These are phyloP conservation scores for Paramecium tetraurelia DNA, from an alignment of 73 alveolate genomes.

Conservation along the genomic window DNA sequence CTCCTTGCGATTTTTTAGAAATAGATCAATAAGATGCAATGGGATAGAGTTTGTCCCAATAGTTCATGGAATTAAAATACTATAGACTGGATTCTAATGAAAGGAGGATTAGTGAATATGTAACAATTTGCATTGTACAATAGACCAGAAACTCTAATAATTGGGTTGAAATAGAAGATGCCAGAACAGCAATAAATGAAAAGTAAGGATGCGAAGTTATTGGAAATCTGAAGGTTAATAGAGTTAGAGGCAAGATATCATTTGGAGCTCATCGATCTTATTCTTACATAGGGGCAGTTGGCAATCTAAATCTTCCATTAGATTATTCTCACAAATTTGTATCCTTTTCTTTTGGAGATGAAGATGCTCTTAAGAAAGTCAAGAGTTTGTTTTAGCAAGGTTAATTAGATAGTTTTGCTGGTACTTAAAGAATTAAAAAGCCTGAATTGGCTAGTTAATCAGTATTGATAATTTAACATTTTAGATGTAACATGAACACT, in stretches of 20 bases:
- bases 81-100: constrained; percentile 66
- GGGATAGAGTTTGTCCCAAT: constrained; percentile 83
- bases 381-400: constrained; percentile 73
- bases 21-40: constrained; percentile 94
- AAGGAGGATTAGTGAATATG: neutral
- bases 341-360: constrained; percentile 85
- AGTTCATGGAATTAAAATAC: constrained; percentile 70
- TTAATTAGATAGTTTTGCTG: constrained; percentile 72
- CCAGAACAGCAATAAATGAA: constrained; percentile 62
- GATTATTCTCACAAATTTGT: constrained; percentile 86
- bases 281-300: neutral
- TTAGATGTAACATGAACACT: constrained; percentile 75
- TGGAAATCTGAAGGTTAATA: constrained; percentile 77
- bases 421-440: constrained; percentile 42
- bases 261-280: constrained; percentile 78
- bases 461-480: neutral
- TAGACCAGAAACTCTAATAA: neutral
- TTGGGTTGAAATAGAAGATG: constrained; percentile 54
- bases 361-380: constrained; percentile 67
- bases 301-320: constrained; percentile 32
- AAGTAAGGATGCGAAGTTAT: constrained; percentile 84
- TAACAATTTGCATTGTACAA: neutral
- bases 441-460: neutral
- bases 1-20: constrained; percentile 96
- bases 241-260: constrained; percentile 87